phyloP scores from a whole-genome alignment of 306 rosid species.

The Corylus americana region DNA sequence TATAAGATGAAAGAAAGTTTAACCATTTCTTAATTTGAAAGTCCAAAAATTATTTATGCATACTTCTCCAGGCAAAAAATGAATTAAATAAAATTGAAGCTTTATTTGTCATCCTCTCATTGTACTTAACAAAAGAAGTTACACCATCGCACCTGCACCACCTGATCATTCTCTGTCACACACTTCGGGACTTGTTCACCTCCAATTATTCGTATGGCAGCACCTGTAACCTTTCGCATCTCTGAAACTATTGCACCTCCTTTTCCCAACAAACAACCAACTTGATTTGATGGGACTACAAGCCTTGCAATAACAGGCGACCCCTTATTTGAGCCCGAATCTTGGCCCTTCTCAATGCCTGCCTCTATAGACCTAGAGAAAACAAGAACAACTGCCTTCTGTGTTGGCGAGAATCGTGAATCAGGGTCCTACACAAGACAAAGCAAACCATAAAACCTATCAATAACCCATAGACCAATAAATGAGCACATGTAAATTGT shows the following conservation, averaged over 20 bases:
- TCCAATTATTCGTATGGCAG: constrained; percentile 69
- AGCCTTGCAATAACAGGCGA: constrained; percentile 65
- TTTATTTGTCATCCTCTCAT: background rate
- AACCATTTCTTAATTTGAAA: background rate
- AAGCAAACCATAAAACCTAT: constrained; percentile 14
- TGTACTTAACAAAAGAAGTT: constrained; percentile 8
- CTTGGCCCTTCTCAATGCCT: constrained; percentile 68
- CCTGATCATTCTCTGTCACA: constrained; percentile 65
- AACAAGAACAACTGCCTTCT: constrained; percentile 82
- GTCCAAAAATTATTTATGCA: background rate
- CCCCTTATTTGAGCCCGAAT: constrained; percentile 54
- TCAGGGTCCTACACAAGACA: constrained; percentile 61
- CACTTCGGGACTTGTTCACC: constrained; percentile 86
- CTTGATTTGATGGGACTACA: constrained; percentile 77
- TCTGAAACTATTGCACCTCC: constrained; percentile 85
- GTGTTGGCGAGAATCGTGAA: constrained; percentile 87
- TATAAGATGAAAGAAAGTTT: background rate
- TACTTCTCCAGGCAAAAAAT: background rate
- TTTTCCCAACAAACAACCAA: constrained; percentile 95
- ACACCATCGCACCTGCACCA: constrained; percentile 66
- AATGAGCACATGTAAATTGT: background rate
- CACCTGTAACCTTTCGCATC: constrained; percentile 80
- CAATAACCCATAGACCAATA: constrained; percentile 14
- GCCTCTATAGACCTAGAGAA: constrained; percentile 76
- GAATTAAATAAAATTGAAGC: background rate